phyloP scores from a whole-genome alignment of 495 filamentous ascomycete genomes.

The Penicillium angulare region DNA sequence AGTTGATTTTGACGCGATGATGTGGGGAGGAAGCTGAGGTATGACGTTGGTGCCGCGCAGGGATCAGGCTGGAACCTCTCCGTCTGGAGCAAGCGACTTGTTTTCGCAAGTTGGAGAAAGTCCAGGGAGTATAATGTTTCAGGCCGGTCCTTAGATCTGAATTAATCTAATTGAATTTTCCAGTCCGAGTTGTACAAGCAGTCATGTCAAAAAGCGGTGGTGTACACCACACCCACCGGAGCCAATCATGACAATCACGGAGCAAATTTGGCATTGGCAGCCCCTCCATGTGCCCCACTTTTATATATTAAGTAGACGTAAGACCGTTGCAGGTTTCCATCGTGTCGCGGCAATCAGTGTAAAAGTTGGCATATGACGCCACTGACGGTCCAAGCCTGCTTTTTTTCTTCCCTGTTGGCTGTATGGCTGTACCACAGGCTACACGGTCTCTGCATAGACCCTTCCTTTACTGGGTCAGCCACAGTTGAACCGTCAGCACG shows the following conservation, averaged over 20 bases:
- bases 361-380: slow-evolving; percentile 15
- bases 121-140: not conserved
- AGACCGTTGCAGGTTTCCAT: slow-evolving; percentile 8
- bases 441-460: too few species aligned
- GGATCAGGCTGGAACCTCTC: slow-evolving; percentile 14
- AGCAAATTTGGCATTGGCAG: slow-evolving; percentile 12
- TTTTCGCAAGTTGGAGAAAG: not conserved
- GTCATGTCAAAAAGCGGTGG: not conserved
- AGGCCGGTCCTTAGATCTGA: slow-evolving; percentile 1
- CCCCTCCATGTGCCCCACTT: slow-evolving; percentile 11
- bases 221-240: not conserved
- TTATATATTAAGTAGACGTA: slow-evolving; percentile 29
- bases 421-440: not conserved
- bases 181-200: not conserved
- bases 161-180: not conserved
- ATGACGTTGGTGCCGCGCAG: slow-evolving; percentile 19
- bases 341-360: not conserved
- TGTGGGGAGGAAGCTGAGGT: slow-evolving; percentile 1
- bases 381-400: slow-evolving; percentile 16
- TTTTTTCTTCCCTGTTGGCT: not conserved
- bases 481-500: not conserved
- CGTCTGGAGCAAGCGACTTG: slow-evolving; percentile 5
- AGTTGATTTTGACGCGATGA: not conserved
- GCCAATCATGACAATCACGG: slow-evolving; percentile 14
- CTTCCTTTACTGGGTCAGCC: not conserved